These are phyloP conservation scores for Exophiala spinifera DNA, from an alignment of 2,329 filamentous ascomycete species.

Conservation along the genomic window DNA sequence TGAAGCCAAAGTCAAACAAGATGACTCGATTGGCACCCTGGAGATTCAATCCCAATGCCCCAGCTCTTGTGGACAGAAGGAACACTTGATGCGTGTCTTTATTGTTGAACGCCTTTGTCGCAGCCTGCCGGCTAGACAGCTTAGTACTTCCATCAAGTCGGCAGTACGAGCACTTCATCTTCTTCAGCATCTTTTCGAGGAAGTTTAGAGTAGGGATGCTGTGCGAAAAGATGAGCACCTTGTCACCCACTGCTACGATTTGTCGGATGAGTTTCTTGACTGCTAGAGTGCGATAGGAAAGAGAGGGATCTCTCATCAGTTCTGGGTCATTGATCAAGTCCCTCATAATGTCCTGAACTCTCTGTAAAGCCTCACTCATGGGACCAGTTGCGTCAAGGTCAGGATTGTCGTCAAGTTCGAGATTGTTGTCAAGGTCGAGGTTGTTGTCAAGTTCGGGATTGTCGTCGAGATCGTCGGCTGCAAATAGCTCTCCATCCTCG, in stretches of 20 bases:
- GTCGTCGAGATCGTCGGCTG: background rate
- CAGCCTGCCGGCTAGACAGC: conserved; percentile 56
- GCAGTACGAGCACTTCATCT: conserved; percentile 45
- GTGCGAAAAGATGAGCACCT: conserved; percentile 77
- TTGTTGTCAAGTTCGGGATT: conserved; percentile 6
- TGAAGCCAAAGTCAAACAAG: conserved; percentile 79
- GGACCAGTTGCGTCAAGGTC: conserved; percentile 10
- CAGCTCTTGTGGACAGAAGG: conserved; percentile 79
- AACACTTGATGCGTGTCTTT: conserved; percentile 54
- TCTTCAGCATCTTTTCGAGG: conserved; percentile 56
- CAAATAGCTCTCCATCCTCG: background rate
- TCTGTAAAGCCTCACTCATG: conserved; percentile 14
- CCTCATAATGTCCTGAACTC: conserved; percentile 21
- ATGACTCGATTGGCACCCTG: conserved; percentile 80
- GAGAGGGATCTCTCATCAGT: conserved; percentile 43
- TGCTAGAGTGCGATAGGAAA: conserved; percentile 68
- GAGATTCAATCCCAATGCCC: conserved; percentile 80
- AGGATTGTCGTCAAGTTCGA: conserved; percentile 2
- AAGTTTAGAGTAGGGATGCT: conserved; percentile 68
- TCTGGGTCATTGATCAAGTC: conserved; percentile 20
- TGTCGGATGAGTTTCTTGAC: conserved; percentile 68
- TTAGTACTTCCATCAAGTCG: conserved; percentile 67
- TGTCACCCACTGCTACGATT: conserved; percentile 62
- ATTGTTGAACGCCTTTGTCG: conserved; percentile 68
- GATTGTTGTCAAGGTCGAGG: conserved; percentile 3